A percentile compares a stretch with the other conserved stretches of the same genome.
phyloP scores from a whole-genome alignment of 2,329 filamentous ascomycete species.

The Aureobasidium zeae region DNA sequence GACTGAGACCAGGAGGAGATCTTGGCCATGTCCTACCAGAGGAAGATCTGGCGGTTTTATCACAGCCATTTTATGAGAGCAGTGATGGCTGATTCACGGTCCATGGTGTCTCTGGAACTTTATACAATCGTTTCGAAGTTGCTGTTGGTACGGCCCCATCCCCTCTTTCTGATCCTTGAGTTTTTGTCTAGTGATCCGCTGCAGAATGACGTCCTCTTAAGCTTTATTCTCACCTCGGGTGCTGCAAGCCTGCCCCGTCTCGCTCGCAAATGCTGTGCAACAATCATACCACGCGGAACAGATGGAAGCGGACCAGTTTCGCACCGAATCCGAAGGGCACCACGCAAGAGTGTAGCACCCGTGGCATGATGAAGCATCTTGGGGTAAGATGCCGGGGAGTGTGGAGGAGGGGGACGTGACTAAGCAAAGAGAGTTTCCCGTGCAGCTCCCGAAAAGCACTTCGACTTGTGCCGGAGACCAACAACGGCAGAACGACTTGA shows the following conservation, averaged over 20 bases:
- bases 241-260: no score
- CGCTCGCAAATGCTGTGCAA: neutral
- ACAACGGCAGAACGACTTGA: constrained; percentile 10
- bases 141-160: no score
- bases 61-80: neutral
- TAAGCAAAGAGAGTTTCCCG: neutral
- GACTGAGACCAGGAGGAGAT: constrained; percentile 3
- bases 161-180: no score
- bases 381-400: constrained; percentile 5
- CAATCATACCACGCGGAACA: neutral
- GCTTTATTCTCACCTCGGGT: no score
- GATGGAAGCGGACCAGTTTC: neutral
- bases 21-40: neutral
- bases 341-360: no score
- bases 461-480: constrained; percentile 11
- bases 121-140: no score
- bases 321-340: neutral
- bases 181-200: no score
- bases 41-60: neutral
- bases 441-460: constrained; percentile 9
- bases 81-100: neutral
- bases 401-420: constrained; percentile 1
- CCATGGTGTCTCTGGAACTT: no score
- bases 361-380: neutral
- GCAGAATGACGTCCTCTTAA: constrained; percentile 7